Evolutionary conservation across 495 filamentous ascomycete species (phyloP), one percentile per base, ranked within the genome.

Genomic region (Parachaetomium inaequale): DNA sequence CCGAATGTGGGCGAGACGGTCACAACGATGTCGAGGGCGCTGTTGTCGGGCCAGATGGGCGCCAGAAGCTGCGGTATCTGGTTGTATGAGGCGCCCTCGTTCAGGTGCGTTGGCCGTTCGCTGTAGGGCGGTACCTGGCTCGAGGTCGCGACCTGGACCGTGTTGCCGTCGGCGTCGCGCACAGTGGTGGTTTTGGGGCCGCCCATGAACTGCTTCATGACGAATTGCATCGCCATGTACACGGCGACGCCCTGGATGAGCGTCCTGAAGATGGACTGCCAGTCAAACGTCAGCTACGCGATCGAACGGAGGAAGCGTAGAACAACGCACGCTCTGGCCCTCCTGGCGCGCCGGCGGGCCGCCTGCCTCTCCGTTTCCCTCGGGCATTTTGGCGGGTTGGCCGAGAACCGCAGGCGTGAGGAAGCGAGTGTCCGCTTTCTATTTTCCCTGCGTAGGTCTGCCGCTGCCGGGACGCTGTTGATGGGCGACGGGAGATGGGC

Each of bases 11-110:
- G 82, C 7, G 90, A 89, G 49, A 97, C 83, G 69, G 93, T 94
- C 66, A 98, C 82, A 58, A 83, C 82, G 66, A 98, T 85, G 76
- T 98, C 94, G 63, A 98, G 68, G 43, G 83, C 74, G 67, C 84
- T 90, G 71, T 93, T 84, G 21, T 79, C 65, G 0, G 89, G 85
- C 94, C 94, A 98, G 69, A 98, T 93, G 6, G 95, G 91, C 12
- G 88, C 87, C 61, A 96, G 81, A 29, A 80, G 75, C 59, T 93
- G 85, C 28, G 94, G 93, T 55, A 94, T 76, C 23, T 79, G 73
- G 70, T 82, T 92, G 77, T 90, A 94, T 32, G 81, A 69, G 43
- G 85, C 81, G 57, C 87, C 85, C 23, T 80, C 76, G 64, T 87
- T 76, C 64, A 85, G 77, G 31, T 67, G 75, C 56, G 77, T 64